Conservation (phyloP, 306 rosid species). For the Astragalus membranaceus region DNA sequence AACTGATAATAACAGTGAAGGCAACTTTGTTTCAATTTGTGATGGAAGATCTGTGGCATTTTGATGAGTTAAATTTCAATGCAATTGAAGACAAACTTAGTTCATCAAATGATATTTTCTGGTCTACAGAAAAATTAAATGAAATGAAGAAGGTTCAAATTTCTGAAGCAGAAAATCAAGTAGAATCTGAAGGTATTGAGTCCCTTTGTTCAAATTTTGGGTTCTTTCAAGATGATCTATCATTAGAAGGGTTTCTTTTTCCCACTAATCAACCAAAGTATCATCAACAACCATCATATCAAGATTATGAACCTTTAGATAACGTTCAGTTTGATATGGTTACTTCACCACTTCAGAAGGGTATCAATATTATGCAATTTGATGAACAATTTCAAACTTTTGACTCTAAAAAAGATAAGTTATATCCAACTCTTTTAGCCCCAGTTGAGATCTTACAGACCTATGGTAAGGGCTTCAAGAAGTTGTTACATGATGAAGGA, state of each 20-base stretch:
- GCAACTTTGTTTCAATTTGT: neutral
- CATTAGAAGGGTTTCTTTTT: neutral
- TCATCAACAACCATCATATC: constrained; percentile 18
- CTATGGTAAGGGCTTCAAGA: constrained; percentile 34
- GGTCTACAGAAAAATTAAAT: constrained; percentile 9
- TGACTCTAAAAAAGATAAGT: constrained; percentile 18
- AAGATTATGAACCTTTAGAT: constrained; percentile 29
- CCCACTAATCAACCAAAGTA: constrained; percentile 28
- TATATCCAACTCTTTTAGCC: constrained; percentile 26
- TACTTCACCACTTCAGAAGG: constrained; percentile 31
- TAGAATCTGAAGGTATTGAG: constrained; percentile 15
- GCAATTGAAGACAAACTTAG: constrained; percentile 24
- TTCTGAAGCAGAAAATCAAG: constrained; percentile 15
- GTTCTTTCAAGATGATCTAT: constrained; percentile 13
- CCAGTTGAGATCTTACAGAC: constrained; percentile 47
- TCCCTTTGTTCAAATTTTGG: constrained; percentile 21
- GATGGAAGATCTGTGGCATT: constrained; percentile 32
- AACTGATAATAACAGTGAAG: neutral
- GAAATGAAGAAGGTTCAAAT: constrained; percentile 2
- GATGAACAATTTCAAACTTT: constrained; percentile 12
- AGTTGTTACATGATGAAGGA: constrained; percentile 24
- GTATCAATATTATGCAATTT: neutral
- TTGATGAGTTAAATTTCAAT: constrained; percentile 9
- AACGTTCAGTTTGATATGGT: constrained; percentile 31
- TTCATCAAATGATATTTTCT: constrained; percentile 18